phyloP scores from a whole-genome alignment of 768 basidiomycete species.

The Collybiopsis luxurians region DNA sequence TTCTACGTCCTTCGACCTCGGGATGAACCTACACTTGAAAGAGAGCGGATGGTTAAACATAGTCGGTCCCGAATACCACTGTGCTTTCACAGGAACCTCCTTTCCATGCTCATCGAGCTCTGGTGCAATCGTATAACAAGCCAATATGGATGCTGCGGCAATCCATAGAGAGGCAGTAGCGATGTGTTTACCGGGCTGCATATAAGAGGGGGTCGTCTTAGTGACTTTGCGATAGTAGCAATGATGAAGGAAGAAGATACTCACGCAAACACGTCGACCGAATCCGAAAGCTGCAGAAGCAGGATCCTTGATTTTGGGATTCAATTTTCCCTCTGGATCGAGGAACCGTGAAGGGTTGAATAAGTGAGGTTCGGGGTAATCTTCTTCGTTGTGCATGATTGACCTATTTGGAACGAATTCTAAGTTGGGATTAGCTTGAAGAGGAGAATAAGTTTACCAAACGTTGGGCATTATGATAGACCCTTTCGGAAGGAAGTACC shows the following conservation, averaged over 20 bases:
- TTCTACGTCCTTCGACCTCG: constrained; percentile 3
- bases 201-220: too few relatives aligned
- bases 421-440: not conserved
- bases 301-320: not conserved
- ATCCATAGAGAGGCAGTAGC: constrained; percentile 12
- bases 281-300: constrained; percentile 3
- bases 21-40: constrained; percentile 9
- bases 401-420: not conserved
- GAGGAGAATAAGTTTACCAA: not conserved
- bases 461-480: constrained; percentile 4
- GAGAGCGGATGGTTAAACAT: constrained; percentile 6
- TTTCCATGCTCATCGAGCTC: constrained; percentile 11
- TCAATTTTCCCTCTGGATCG: not conserved
- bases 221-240: too few relatives aligned
- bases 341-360: constrained; percentile 9
- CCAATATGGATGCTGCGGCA: constrained; percentile 10
- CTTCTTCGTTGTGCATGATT: constrained; percentile 3
- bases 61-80: constrained; percentile 5
- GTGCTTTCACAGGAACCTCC: not conserved
- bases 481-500: not conserved
- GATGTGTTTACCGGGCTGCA: constrained; percentile 11
- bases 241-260: not conserved
- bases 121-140: constrained; percentile 11
- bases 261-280: constrained; percentile 2
- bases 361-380: constrained; percentile 2